A percentile compares a stretch with the other conserved stretches of the same genome.
These are phyloP conservation scores for Quercus suber DNA, from an alignment of 306 rosid genomes.

Conservation along the genomic window DNA sequence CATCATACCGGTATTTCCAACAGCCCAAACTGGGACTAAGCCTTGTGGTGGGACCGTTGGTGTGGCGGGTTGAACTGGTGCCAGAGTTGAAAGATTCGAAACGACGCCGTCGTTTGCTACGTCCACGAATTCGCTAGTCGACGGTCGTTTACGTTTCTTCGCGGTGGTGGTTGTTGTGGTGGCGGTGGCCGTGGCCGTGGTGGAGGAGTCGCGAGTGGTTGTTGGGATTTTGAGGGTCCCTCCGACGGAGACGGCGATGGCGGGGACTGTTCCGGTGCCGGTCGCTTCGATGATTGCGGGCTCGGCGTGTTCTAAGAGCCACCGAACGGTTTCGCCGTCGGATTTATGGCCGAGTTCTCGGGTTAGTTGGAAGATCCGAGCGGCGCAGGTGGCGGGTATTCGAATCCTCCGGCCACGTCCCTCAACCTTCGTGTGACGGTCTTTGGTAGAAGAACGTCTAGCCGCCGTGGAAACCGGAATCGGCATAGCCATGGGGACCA, in stretches of 20 bases:
- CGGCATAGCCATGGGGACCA: constrained; percentile 26
- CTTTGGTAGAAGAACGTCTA: constrained; percentile 40
- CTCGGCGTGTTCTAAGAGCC: constrained; percentile 52
- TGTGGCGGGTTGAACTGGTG: constrained; percentile 38
- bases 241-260: constrained; percentile 48
- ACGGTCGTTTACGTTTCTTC: constrained; percentile 53
- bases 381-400: constrained; percentile 50
- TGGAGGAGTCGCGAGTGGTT: background rate
- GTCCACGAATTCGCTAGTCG: constrained; percentile 52
- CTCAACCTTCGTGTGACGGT: constrained; percentile 52
- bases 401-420: constrained; percentile 54
- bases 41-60: constrained; percentile 47
- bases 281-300: constrained; percentile 47
- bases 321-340: constrained; percentile 51
- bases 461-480: constrained; percentile 5
- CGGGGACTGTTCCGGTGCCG: constrained; percentile 49
- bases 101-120: constrained; percentile 33
- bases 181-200: background rate
- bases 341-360: constrained; percentile 47
- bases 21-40: constrained; percentile 53
- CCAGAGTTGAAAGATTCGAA: constrained; percentile 42
- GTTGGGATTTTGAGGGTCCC: constrained; percentile 49
- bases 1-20: constrained; percentile 43
- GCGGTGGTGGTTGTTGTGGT: background rate
- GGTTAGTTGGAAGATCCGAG: constrained; percentile 50